Evolutionary conservation across 192 early-diverging fungal genomes (phyloP).

Genomic region (Backusella tuberculispora): DNA sequence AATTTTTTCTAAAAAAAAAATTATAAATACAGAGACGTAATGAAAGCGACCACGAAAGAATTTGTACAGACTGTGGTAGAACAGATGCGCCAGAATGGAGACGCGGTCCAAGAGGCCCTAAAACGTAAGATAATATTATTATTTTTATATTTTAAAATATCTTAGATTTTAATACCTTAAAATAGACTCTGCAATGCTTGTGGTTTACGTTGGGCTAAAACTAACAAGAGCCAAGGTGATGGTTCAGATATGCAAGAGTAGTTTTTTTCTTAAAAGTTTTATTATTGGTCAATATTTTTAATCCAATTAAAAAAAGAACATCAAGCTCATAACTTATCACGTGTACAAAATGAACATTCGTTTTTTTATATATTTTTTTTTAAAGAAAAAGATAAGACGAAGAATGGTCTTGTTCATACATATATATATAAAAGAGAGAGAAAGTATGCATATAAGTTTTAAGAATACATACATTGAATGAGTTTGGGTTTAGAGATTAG

Average conservation of each 20-base stretch:
- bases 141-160: not conserved
- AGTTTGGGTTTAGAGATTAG: too few species aligned
- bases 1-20: not conserved
- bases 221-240: conserved; percentile 18
- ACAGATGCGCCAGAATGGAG: conserved; percentile 52
- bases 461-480: too few species aligned
- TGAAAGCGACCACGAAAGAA: conserved; percentile 38
- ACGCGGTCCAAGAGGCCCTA: conserved; percentile 45
- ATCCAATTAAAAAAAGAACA: not conserved
- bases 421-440: too few species aligned
- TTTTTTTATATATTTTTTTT: not conserved
- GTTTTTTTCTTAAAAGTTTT: not conserved
- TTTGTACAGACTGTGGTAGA: conserved; percentile 52
- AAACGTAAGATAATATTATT: conserved; percentile 37
- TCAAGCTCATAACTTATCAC: not conserved
- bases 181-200: conserved; percentile 48
- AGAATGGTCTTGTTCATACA: too few species aligned
- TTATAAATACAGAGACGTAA: conserved; percentile 12
- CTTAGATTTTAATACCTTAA: not conserved
- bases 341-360: not conserved
- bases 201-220: conserved; percentile 44
- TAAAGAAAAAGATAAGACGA: too few species aligned
- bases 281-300: conserved; percentile 5
- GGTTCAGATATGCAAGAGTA: conserved; percentile 11
- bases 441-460: too few species aligned